These are phyloP conservation scores for Glycine latifolia DNA, from an alignment of 306 rosid genomes.

Conservation along the genomic window DNA sequence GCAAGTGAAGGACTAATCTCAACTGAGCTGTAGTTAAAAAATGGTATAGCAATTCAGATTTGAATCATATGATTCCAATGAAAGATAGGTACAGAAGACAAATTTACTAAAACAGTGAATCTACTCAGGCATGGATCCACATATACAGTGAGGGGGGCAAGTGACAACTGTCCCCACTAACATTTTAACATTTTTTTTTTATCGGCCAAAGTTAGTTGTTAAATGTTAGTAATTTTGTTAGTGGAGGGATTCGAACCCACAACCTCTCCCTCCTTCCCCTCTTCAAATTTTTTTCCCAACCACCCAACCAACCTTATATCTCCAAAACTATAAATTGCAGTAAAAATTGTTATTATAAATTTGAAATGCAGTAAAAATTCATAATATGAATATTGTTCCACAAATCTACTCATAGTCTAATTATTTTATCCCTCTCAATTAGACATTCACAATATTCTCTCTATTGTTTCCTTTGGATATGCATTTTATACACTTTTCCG, in stretches of 20 bases:
- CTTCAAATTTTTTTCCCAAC: too few relatives aligned
- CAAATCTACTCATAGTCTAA: not conserved
- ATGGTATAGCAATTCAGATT: constrained; percentile 39
- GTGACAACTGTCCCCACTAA: not conserved
- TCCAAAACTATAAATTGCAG: too few relatives aligned
- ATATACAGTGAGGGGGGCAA: not conserved
- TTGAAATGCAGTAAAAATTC: not conserved
- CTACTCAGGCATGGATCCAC: not conserved
- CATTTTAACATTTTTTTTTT: not conserved
- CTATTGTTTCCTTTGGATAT: not conserved
- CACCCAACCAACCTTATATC: too few relatives aligned
- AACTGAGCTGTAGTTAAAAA: constrained; percentile 75
- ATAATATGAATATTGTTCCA: not conserved
- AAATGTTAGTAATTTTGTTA: too few relatives aligned
- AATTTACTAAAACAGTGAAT: constrained; percentile 23
- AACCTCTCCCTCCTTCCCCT: too few relatives aligned
- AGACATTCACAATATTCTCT: not conserved
- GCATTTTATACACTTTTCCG: not conserved
- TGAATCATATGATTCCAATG: constrained; percentile 1
- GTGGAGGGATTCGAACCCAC: too few relatives aligned
- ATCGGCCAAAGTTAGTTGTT: too few relatives aligned
- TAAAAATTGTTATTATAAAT: not conserved
- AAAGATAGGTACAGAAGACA: not conserved
- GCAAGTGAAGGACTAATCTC: constrained; percentile 95
- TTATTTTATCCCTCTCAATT: not conserved